These are phyloP conservation scores for Lipomyces sp. DNA, from an alignment of 805 yeast species.

Conservation along the genomic window DNA sequence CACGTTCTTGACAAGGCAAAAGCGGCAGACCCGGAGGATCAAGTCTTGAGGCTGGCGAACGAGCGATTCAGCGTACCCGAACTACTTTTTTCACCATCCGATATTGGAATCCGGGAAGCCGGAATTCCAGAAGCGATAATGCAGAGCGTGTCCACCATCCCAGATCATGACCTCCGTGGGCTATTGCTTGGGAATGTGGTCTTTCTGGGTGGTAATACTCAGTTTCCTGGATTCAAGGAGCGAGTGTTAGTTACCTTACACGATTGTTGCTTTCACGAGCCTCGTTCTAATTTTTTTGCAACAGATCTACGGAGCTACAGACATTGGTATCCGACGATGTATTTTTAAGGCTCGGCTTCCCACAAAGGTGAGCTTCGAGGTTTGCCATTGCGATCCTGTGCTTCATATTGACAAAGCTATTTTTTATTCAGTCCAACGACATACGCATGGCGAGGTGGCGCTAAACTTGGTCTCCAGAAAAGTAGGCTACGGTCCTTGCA, in stretches of 20 bases:
- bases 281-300: background rate
- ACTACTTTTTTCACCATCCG: conserved; percentile 77
- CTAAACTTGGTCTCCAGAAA: conserved; percentile 41
- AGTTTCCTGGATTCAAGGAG: conserved; percentile 61
- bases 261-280: background rate
- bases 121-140: conserved; percentile 72
- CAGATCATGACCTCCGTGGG: conserved; percentile 59
- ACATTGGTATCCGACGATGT: conserved; percentile 38
- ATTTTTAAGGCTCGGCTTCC: conserved; percentile 34
- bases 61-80: conserved; percentile 91
- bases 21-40: conserved; percentile 38
- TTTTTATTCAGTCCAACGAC: conserved; percentile 38
- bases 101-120: conserved; percentile 70
- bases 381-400: too few species aligned
- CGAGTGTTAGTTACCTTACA: conserved; percentile 44
- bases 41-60: conserved; percentile 65
- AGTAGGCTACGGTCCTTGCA: conserved; percentile 48
- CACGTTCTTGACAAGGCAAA: conserved; percentile 47
- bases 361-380: conserved; percentile 32
- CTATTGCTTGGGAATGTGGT: conserved; percentile 74
- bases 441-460: conserved; percentile 60
- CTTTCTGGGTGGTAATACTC: conserved; percentile 78
- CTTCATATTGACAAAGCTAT: too few species aligned
- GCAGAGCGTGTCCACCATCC: conserved; percentile 65
- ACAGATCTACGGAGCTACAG: conserved; percentile 34